Evolutionary conservation across 2,329 filamentous ascomycete genomes (phyloP), one percentile per base, ranked within the genome.

Genomic region (Drechslera avenae): DNA sequence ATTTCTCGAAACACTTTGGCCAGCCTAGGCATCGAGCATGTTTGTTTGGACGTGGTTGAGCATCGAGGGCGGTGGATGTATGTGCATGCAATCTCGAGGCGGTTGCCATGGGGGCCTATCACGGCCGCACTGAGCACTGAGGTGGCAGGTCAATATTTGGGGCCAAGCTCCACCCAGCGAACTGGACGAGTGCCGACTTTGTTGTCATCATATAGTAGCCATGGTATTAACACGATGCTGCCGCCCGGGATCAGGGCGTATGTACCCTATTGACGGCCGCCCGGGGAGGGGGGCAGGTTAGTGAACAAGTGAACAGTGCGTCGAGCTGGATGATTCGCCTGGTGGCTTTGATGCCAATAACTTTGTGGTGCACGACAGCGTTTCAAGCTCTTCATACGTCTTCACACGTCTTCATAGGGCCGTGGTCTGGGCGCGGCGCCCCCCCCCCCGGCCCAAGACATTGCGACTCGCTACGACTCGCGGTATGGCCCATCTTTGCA

Each of bases 291-390:
- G n/a, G n/a, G 9, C 40, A 16, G 17, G 16, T 43, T 40, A 52
- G 52, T 46, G 41, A 50, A 50, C 52, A 51, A 55, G 48, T 46
- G 44, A 42, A 46, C 48, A 23, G 41, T 44, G 49, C 40, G 19
- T 44, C 21, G 28, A 16, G 26, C 35, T 13, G 26, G 21, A 23
- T 45, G 33, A 48, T 55, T 45, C 44, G 34, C 26, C 26, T 13
- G 31, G 32, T 34, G 39, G 40, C 46, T 50, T 39, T 37, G 21
- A 36, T 18, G 39, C 45, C 50, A 45, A 36, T 33, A 28, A 4
- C 34, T 5, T 13, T 19, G 14, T 36, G 32, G 41, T 35, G 16
- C 28, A 40, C 21, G 18, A 32, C 21, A 36, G 34, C 14, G 50
- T 48, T 52, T 48, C n/a, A n/a, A n/a, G n/a, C n/a, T n/a, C n/a